Percentiles rank a stretch among this genome's conserved stretches.
Evolutionary conservation across 768 basidiomycete species (phyloP).

Genomic region (Tephrocybe rancida): DNA sequence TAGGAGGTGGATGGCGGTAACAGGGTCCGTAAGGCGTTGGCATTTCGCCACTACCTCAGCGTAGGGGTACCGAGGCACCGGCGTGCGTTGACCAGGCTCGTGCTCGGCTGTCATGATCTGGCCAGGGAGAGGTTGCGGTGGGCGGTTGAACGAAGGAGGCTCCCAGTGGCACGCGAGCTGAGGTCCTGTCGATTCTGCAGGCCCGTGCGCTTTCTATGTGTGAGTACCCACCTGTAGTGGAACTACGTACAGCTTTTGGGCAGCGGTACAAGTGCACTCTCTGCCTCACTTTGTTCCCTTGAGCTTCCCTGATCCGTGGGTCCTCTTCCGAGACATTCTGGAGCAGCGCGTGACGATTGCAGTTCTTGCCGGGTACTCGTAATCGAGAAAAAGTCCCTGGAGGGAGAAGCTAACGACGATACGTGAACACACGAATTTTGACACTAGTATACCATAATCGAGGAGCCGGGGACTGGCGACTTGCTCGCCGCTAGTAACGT

Average conservation of each 20-base stretch:
- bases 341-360: not conserved
- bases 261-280: not conserved
- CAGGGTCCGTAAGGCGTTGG: not conserved
- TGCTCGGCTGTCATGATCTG: not conserved
- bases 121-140: not conserved
- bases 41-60: not conserved
- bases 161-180: not conserved
- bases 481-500: too few relatives aligned
- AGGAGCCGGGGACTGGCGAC: too few relatives aligned
- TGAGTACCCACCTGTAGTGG: not conserved
- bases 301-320: not conserved
- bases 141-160: not conserved
- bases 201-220: not conserved
- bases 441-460: too few relatives aligned
- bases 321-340: not conserved
- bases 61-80: not conserved
- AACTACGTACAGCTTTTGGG: not conserved
- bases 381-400: too few relatives aligned
- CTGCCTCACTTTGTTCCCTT: not conserved
- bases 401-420: too few relatives aligned
- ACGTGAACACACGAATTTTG: too few relatives aligned
- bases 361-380: not conserved
- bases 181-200: not conserved
- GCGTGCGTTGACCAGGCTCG: not conserved
- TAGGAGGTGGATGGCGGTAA: not conserved